These are phyloP conservation scores for Tardiomyces blankii DNA, from an alignment of 1,139 yeast species.

Conservation along the genomic window DNA sequence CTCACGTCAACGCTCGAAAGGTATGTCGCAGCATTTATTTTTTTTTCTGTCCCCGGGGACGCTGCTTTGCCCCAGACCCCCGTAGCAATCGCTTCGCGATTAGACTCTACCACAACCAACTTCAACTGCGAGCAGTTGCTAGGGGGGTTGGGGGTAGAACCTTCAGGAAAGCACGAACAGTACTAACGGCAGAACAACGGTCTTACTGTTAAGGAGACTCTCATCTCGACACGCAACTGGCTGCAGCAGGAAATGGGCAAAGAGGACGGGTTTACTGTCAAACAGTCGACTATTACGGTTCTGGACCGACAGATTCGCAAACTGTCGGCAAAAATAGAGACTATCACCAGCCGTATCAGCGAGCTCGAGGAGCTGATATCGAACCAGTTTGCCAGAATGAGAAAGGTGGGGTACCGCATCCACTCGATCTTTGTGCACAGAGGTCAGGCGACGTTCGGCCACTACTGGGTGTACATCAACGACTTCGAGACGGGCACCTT, in stretches of 20 bases:
- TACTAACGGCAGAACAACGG: conserved; percentile 26
- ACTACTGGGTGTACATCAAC: conserved; percentile 87
- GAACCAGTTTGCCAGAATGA: conserved; percentile 49
- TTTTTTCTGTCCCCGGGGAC: too few relatives aligned
- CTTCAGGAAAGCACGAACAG: too few relatives aligned
- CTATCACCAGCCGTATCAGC: background rate
- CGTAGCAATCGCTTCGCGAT: too few relatives aligned
- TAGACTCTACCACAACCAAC: too few relatives aligned
- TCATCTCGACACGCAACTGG: conserved; percentile 39
- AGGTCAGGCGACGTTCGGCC: conserved; percentile 95
- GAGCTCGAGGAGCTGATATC: conserved; percentile 37
- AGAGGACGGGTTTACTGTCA: conserved; percentile 3
- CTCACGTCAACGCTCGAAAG: background rate
- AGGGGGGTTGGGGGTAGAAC: too few relatives aligned
- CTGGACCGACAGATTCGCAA: conserved; percentile 20
- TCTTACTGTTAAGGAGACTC: conserved; percentile 17
- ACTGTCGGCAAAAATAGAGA: conserved; percentile 7
- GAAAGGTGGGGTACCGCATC: conserved; percentile 60
- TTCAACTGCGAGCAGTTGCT: too few relatives aligned
- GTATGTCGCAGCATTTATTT: background rate
- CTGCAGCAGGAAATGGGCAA: conserved; percentile 1
- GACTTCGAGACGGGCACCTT: conserved; percentile 59
- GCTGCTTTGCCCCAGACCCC: too few relatives aligned
- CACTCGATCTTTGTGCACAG: conserved; percentile 92
- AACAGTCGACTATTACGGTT: conserved; percentile 14